Evolutionary conservation across 768 basidiomycete genomes (phyloP).

Genomic region (Termitomyces heimii): DNA sequence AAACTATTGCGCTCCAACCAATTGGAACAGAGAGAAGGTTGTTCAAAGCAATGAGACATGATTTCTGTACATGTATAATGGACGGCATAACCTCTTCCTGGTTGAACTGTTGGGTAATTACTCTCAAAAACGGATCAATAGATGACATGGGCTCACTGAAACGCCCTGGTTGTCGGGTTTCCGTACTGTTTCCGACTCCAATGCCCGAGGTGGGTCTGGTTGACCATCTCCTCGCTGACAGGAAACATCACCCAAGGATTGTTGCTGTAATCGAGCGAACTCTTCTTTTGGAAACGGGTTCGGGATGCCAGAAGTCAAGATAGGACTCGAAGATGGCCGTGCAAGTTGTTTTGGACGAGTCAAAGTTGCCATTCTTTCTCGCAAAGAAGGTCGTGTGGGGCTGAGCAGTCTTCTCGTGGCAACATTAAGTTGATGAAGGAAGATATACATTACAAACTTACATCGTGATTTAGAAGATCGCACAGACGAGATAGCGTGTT

Average conservation of each 20-base stretch:
- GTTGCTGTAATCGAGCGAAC: conserved; percentile 15
- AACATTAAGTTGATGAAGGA: background rate
- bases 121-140: background rate
- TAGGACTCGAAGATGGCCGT: conserved; percentile 16
- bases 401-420: background rate
- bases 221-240: background rate
- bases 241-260: background rate
- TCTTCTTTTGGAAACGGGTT: conserved; percentile 34
- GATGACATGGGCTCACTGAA: conserved; percentile 2
- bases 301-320: conserved; percentile 27
- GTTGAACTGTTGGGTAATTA: conserved; percentile 24
- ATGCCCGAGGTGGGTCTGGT: conserved; percentile 5
- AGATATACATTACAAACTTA: background rate
- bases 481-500: background rate
- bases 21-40: conserved; percentile 54
- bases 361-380: conserved; percentile 32
- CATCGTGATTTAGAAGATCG: background rate
- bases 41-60: conserved; percentile 69
- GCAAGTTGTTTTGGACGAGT: conserved; percentile 26
- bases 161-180: conserved; percentile 9
- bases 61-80: conserved; percentile 66
- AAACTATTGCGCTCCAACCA: conserved; percentile 49
- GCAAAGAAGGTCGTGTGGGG: background rate
- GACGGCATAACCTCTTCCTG: conserved; percentile 66
- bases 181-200: conserved; percentile 2